Percentiles rank a stretch among this genome's conserved stretches.
phyloP scores from a whole-genome alignment of 441 rosid species.

The Pelargonium fulgidum region DNA sequence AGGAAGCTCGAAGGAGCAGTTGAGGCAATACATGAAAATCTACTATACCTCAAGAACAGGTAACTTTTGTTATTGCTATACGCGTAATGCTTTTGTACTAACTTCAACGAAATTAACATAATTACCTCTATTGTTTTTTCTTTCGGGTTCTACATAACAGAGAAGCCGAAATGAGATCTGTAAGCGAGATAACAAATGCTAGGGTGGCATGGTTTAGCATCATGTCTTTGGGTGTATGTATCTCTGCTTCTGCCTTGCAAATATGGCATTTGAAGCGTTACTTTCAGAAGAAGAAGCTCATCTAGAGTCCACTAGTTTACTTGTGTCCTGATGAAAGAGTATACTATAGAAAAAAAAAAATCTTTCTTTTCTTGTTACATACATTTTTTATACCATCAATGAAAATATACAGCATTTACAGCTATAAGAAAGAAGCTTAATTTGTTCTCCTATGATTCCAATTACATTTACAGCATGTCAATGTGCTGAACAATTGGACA shows the following conservation, averaged over 20 bases:
- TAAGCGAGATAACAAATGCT: slow-evolving; percentile 58
- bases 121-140: not conserved
- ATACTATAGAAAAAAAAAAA: slow-evolving; percentile 12
- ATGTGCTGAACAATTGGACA: no score
- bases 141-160: slow-evolving; percentile 27
- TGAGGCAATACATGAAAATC: slow-evolving; percentile 69
- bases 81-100: slow-evolving; percentile 1
- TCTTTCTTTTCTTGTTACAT: not conserved
- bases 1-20: slow-evolving; percentile 77
- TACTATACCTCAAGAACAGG: slow-evolving; percentile 54
- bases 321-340: slow-evolving; percentile 11
- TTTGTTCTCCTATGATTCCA: no score
- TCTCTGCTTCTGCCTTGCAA: slow-evolving; percentile 54
- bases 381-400: slow-evolving; percentile 19
- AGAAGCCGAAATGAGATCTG: slow-evolving; percentile 68
- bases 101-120: not conserved
- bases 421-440: not conserved
- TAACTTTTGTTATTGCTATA: slow-evolving; percentile 19
- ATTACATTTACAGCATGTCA: no score
- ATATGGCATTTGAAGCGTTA: slow-evolving; percentile 65
- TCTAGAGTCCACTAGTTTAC: slow-evolving; percentile 24
- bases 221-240: slow-evolving; percentile 69
- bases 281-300: slow-evolving; percentile 78
- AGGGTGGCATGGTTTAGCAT: slow-evolving; percentile 65
- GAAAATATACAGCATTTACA: not conserved